Conservation (phyloP, 306 rosid genomes). For the Echinosophora koreensis region DNA sequence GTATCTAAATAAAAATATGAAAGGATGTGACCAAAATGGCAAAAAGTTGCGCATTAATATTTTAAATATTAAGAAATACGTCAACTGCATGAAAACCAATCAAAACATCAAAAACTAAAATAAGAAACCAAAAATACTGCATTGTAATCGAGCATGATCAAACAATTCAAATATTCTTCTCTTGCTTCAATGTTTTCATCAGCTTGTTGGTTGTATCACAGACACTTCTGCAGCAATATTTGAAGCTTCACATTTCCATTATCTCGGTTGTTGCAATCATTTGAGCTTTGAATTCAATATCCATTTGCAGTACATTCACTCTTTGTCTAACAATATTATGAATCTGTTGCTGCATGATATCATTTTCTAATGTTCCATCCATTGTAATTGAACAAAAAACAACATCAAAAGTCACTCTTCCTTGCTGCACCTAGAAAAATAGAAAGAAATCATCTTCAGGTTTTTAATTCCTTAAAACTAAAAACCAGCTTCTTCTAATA, state of each 20-base stretch:
- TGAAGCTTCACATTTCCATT: constrained; percentile 73
- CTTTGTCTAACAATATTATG: constrained; percentile 77
- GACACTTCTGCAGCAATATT: too few relatives aligned
- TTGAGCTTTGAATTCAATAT: constrained; percentile 84
- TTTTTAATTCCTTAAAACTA: constrained; percentile 46
- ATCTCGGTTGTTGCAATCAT: constrained; percentile 84
- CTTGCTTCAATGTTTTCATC: too few relatives aligned
- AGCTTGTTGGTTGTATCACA: too few relatives aligned
- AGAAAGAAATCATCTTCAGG: constrained; percentile 59
- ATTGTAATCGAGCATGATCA: too few relatives aligned
- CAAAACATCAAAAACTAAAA: too few relatives aligned
- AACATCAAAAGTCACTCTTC: constrained; percentile 91
- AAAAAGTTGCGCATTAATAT: too few relatives aligned
- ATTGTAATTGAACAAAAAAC: constrained; percentile 84
- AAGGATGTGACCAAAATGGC: too few relatives aligned
- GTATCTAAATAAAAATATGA: too few relatives aligned
- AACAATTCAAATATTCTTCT: too few relatives aligned
- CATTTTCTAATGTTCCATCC: constrained; percentile 72
- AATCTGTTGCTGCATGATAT: constrained; percentile 75
- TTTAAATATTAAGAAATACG: too few relatives aligned
- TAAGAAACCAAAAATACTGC: too few relatives aligned
- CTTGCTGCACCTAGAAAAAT: constrained; percentile 92
- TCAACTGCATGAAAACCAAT: too few relatives aligned
- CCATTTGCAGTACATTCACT: constrained; percentile 77
- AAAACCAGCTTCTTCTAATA: constrained; percentile 33